Evolutionary conservation across 495 filamentous ascomycete species (phyloP), one percentile per base, ranked within the genome.

Genomic region (Amorphotheca resinae): DNA sequence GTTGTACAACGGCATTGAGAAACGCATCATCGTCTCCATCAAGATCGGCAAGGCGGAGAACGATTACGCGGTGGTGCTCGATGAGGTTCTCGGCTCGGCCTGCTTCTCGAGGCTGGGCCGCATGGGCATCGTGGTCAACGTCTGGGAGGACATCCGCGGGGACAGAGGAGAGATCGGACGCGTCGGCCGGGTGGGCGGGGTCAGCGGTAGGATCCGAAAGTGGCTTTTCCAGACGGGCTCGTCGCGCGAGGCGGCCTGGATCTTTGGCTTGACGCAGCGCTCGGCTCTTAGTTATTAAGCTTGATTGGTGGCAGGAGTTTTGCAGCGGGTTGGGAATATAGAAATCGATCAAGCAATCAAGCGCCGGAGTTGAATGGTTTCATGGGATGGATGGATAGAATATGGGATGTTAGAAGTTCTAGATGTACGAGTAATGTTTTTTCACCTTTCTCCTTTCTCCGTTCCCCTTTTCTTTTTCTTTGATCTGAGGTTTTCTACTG

Each of bases 41-140:
- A 40, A 40, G 23, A 40, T 23, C 9, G 38, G 22, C 5, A 37
- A 41, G 26, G 40, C 40, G 1, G 51, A 69, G 65, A 52, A 42
- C 2, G 25, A 44, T 15, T 22, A 15, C 9, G 28, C 28, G n/a
- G 66, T 82, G 9, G 56, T 93, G 46, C 64, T 96, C 0, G 91
- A 98, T 59, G 84, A 80, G 2, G 84, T 86, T 46, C 66, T 98
- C 2, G 80, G 79, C 3, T 82, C 84, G 59, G 80, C 72, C 49
- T 84, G 80, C 41, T 98, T 98, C 57, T 82, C 87, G 54, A 69
- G 84, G 6, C 68, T 94, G 22, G 88, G 82, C 0, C 67, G 80
- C 37, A 82, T 77, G 32, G 91, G 91, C 6, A 85, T 98, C 53
- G 83, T 87, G 11, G 69, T 93, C 37, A 87, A 77, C 42, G 79